Evolutionary conservation across 352 stramenopile genomes (phyloP).

Genomic region (Pythium plurisporium): DNA sequence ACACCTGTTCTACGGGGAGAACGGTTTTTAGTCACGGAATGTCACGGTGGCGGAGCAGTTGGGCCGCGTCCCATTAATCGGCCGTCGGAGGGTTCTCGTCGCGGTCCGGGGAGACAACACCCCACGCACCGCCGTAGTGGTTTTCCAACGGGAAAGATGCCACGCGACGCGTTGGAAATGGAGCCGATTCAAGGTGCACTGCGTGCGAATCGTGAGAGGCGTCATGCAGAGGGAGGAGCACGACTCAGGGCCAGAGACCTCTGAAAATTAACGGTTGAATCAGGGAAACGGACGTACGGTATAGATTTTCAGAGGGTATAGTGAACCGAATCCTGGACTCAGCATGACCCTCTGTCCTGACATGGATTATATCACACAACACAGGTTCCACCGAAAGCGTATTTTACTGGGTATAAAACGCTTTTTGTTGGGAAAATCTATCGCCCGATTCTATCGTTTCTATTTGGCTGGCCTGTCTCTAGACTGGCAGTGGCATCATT

Average conservation of each 20-base stretch:
- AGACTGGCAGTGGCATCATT: slow-evolving; percentile 17
- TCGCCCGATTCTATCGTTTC: neutral
- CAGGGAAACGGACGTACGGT: slow-evolving; percentile 6
- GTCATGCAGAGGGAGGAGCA: neutral
- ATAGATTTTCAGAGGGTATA: neutral
- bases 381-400: neutral
- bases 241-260: slow-evolving; percentile 9
- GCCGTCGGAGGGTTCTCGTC: neutral
- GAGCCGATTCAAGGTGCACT: slow-evolving; percentile 3
- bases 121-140: too few relatives aligned
- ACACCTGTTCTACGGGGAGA: neutral
- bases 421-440: neutral
- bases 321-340: neutral
- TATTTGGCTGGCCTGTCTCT: slow-evolving; percentile 4
- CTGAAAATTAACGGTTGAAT: slow-evolving; percentile 7
- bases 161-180: slow-evolving; percentile 6
- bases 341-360: neutral
- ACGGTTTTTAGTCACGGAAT: too few relatives aligned
- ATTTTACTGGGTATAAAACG: slow-evolving; percentile 1
- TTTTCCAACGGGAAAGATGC: too few relatives aligned
- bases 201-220: neutral
- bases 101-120: too few relatives aligned
- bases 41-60: slow-evolving; percentile 4
- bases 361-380: neutral
- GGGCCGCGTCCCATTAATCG: slow-evolving; percentile 10